Evolutionary conservation across 371 early-diverging fungal species (phyloP).

Genomic region (Mucor indicus): DNA sequence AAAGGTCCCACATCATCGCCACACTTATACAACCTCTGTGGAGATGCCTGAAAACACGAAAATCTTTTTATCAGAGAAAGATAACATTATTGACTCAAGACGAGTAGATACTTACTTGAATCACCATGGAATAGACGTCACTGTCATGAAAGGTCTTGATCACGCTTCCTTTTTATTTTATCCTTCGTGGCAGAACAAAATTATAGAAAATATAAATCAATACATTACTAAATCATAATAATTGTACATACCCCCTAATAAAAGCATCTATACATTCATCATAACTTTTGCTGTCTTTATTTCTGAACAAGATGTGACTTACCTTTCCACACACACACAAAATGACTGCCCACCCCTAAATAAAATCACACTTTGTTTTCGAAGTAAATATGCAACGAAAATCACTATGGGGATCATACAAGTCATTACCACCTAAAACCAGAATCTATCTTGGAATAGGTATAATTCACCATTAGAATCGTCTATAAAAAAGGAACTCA

Average conservation of each 20-base stretch:
- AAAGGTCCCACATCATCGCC: conserved; percentile 7
- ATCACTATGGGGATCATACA: conserved; percentile 50
- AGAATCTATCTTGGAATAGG: conserved; percentile 41
- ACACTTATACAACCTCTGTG: conserved; percentile 14
- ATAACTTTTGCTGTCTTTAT: no score
- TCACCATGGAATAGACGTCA: conserved; percentile 38
- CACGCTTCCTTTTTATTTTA: conserved; percentile 54
- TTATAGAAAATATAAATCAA: no score
- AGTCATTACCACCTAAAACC: conserved; percentile 35
- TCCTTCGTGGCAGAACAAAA: conserved; percentile 39
- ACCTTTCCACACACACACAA: no score
- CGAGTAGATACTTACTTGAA: conserved; percentile 46
- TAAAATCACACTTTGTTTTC: no score
- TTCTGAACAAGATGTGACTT: no score
- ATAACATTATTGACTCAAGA: conserved; percentile 48
- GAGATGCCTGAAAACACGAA: conserved; percentile 29
- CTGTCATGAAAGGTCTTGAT: conserved; percentile 49
- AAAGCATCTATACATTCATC: no score
- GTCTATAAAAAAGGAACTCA: neutral
- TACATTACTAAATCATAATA: no score
- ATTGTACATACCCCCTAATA: no score
- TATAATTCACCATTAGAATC: neutral
- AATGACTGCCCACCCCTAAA: no score
- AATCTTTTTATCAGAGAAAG: conserved; percentile 46
- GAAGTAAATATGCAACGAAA: conserved; percentile 52